Conservation (phyloP, 2,329 filamentous ascomycete genomes). For the Phialophora verrucosa region DNA sequence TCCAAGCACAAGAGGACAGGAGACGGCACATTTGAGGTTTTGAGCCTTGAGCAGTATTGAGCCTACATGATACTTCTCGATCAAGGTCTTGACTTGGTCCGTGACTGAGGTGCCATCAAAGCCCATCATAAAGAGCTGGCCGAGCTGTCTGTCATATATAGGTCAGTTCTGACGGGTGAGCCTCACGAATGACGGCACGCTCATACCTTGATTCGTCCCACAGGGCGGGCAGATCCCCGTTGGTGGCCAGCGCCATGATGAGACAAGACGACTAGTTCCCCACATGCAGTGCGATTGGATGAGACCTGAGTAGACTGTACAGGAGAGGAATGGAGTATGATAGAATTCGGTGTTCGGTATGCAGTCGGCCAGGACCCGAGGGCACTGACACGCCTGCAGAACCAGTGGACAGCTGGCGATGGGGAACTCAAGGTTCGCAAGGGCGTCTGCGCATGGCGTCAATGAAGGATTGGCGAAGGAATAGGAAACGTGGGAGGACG, state of each 20-base stretch:
- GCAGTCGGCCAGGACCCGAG: conserved; percentile 22
- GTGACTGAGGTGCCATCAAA: conserved; percentile 69
- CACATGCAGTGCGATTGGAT: conserved; percentile 36
- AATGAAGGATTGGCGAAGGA: conserved; percentile 22
- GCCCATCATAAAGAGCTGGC: conserved; percentile 70
- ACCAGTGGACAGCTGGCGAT: conserved; percentile 16
- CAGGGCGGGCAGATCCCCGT: conserved; percentile 43
- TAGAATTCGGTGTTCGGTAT: conserved; percentile 18
- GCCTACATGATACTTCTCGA: conserved; percentile 76
- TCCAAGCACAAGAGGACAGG: conserved; percentile 23
- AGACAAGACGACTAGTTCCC: conserved; percentile 21
- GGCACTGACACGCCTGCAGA: conserved; percentile 15
- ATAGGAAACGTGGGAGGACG: conserved; percentile 27
- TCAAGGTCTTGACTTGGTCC: conserved; percentile 66
- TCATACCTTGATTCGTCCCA: conserved; percentile 40
- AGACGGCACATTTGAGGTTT: conserved; percentile 65
- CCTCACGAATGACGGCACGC: conserved; percentile 22
- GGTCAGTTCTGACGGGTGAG: conserved; percentile 53
- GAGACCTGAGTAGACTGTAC: conserved; percentile 21
- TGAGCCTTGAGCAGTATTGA: conserved; percentile 74
- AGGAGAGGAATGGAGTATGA: conserved; percentile 29
- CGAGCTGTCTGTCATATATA: conserved; percentile 70
- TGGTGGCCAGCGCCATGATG: conserved; percentile 37
- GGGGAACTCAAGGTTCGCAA: conserved; percentile 18
- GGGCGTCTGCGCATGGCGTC: conserved; percentile 29